phyloP scores from a whole-genome alignment of 2,329 filamentous ascomycete genomes.

The Ilyonectria destructans region DNA sequence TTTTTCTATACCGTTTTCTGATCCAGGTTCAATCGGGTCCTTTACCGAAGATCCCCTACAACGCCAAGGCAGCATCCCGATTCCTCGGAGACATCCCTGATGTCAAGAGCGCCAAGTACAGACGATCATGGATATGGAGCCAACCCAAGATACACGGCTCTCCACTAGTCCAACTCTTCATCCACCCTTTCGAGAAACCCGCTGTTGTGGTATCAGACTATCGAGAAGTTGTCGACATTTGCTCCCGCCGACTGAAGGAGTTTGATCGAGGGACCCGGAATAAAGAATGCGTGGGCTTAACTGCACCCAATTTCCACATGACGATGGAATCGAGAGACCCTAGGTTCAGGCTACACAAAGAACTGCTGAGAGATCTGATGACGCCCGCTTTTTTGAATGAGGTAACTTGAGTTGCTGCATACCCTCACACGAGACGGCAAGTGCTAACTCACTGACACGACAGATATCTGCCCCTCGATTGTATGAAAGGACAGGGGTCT shows the following conservation, averaged over 20 bases:
- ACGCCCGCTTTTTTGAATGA: slow-evolving; percentile 54
- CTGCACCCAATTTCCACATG: slow-evolving; percentile 53
- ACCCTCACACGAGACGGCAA: background rate
- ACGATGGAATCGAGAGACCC: slow-evolving; percentile 53
- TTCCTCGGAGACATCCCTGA: slow-evolving; percentile 46
- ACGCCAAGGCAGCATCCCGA: slow-evolving; percentile 35
- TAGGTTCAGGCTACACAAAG: slow-evolving; percentile 52
- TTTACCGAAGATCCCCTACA: slow-evolving; percentile 50
- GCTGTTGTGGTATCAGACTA: slow-evolving; percentile 54
- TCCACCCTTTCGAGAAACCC: slow-evolving; percentile 52
- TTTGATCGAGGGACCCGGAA: slow-evolving; percentile 52
- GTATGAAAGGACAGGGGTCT: slow-evolving; percentile 50
- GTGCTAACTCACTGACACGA: slow-evolving; percentile 16
- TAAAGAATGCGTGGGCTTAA: slow-evolving; percentile 45
- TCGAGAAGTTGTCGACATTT: slow-evolving; percentile 53
- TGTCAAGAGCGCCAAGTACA: slow-evolving; percentile 37
- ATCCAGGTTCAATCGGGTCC: slow-evolving; percentile 37
- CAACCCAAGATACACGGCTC: slow-evolving; percentile 47
- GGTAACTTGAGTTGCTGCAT: slow-evolving; percentile 30
- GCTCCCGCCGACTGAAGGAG: slow-evolving; percentile 51
- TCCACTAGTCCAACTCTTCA: slow-evolving; percentile 55
- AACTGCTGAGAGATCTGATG: slow-evolving; percentile 57
- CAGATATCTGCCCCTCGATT: slow-evolving; percentile 56
- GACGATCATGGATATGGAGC: slow-evolving; percentile 48
- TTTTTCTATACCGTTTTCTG: slow-evolving; percentile 12